Evolutionary conservation across 768 basidiomycete genomes (phyloP), one percentile per base, ranked within the genome.

Genomic region (Leccinum uliginosum): DNA sequence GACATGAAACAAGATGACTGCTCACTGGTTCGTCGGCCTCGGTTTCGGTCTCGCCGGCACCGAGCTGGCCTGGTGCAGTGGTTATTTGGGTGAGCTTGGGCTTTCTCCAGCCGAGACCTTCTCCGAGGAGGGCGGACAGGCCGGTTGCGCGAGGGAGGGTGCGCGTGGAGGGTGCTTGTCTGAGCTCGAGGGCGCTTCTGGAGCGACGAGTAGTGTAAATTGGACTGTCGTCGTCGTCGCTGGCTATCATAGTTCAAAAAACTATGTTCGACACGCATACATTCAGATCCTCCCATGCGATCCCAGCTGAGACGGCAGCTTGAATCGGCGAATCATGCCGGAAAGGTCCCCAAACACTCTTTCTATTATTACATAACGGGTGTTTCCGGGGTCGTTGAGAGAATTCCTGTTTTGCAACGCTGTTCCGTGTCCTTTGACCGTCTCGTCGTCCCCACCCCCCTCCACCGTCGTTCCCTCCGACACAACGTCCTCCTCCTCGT

Each of bases 41-140:
- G 0, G 89, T 89, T 66, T 91, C 88, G 0, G 89, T 89, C 72
- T 90, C 88, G 7, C 86, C 86, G 26, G 85, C 86, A 59, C 87
- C 83, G 40, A 74, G 64, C 54, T 75, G 74, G 3, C 79, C 85
- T 17, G 80, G 82, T 0, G 81, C 75, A 0, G 87, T 89, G n/a
- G 81, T 85, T 63, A 89, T 88, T 56, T 71, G 70, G 1, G 58
- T 54, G 32, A 69, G 70, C 64, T 78, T 82, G 51, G 75, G 67
- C 27, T 72, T 74, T 24, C 75, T 71, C 54, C 68, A 66, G 7
- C 68, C 61, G 21, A 71, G 24, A 6, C 69, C 60, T 35, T 63
- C 59, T 44, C 66, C 70, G 59, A 73, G 54, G 49, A 69, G 48
- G 12, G 60, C 59, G 64, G 59, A 60, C 48, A 67, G 45, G 50